Conservation (phyloP, 2,329 filamentous ascomycete species). For the Exophiala lecanii-corni region DNA sequence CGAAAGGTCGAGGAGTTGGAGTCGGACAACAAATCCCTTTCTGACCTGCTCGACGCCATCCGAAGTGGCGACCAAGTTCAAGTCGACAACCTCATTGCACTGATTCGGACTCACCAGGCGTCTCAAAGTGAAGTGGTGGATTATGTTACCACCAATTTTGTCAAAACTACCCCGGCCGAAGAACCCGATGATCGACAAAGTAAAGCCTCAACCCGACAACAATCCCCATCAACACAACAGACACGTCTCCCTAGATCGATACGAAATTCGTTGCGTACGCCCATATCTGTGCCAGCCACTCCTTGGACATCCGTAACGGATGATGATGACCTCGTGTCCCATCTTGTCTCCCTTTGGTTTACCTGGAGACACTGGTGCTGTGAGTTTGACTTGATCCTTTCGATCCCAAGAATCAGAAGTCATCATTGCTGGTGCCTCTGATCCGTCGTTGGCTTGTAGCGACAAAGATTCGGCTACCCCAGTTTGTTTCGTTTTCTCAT, state of each 20-base stretch:
- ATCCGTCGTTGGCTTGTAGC: too few relatives aligned
- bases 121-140: slow-evolving; percentile 2
- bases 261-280: not conserved
- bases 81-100: slow-evolving; percentile 2
- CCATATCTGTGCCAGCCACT: slow-evolving; percentile 5
- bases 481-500: too few relatives aligned
- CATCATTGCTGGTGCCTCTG: too few relatives aligned
- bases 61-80: slow-evolving; percentile 3
- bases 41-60: slow-evolving; percentile 5
- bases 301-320: slow-evolving; percentile 32
- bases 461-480: too few relatives aligned
- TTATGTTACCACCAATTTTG: slow-evolving; percentile 6
- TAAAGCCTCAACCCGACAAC: slow-evolving; percentile 4
- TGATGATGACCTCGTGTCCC: slow-evolving; percentile 31
- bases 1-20: slow-evolving; percentile 15
- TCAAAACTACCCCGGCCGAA: not conserved
- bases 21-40: slow-evolving; percentile 1
- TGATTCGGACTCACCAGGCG: slow-evolving; percentile 1
- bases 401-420: too few relatives aligned
- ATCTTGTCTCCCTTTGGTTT: slow-evolving; percentile 32
- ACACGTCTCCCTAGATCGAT: slow-evolving; percentile 1
- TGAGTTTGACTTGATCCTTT: too few relatives aligned
- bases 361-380: slow-evolving; percentile 31
- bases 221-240: slow-evolving; percentile 1
- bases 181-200: slow-evolving; percentile 5